Evolutionary conservation across 1,139 yeast genomes (phyloP), one percentile per base, ranked within the genome.

Genomic region (Pichiaceae sp.): DNA sequence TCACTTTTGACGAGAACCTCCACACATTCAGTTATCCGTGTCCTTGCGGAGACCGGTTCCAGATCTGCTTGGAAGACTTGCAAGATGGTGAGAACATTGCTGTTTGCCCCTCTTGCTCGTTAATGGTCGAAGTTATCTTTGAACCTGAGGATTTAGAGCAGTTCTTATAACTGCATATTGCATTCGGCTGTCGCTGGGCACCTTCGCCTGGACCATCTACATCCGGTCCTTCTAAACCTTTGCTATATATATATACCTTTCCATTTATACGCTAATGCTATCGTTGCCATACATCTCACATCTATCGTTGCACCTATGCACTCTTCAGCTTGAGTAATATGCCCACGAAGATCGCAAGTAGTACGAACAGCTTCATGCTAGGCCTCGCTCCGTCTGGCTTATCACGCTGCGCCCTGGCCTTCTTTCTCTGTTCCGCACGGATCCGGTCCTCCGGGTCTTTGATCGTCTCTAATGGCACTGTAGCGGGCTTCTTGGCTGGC

Each of bases 1-100:
- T 91, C 76, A 80, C 89, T 4, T 91, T 75, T 58, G 96, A 91
- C 57, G 77, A 91, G 3, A 67, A 67, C 21, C 77, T 84, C 11
- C 87, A 81, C 58, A 62, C 86, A 31, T 86, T 89, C 60, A 83
- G 86, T 42, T 91, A 89, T 52, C 99, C 99, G 4, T 91, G 98
- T 66, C 99, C 99, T 0, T 91, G 98, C 60, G 98, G 98, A 21
- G 99, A 93, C 60, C 69, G 78, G 52, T 91, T 91, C 61, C 95
- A 93, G 56, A 83, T 91, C 31, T 68, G 76, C 25, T 68, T 91
- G 37, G 94, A 82, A 50, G 98, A 93, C 54, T 66, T 93, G 59
- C 67, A 70, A 44, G 96, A 87, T 49, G 98, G 96, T 4, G 94
- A 84, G 49, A 91, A 86, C 44, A 78, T 87, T 34, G 99, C 98